Evolutionary conservation across 805 yeast species (phyloP).

Genomic region (Torulaspora maleeae): DNA sequence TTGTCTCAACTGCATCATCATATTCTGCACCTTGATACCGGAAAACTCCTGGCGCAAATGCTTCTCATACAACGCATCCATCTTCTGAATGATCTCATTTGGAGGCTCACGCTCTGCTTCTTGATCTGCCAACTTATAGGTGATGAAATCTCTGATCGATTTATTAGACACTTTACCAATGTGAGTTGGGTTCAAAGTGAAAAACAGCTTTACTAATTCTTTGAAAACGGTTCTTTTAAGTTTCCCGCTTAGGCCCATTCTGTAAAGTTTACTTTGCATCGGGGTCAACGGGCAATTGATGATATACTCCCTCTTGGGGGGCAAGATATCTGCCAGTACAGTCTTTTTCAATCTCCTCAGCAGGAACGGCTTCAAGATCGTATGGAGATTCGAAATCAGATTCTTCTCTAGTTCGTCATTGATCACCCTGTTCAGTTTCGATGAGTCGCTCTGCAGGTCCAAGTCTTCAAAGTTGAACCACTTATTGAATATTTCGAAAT

Average conservation of each 20-base stretch:
- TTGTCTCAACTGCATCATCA: slow-evolving; percentile 78
- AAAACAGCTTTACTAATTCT: slow-evolving; percentile 48
- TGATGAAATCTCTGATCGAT: slow-evolving; percentile 42
- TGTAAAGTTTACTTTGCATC: slow-evolving; percentile 61
- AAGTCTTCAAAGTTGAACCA: slow-evolving; percentile 86
- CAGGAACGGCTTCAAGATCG: slow-evolving; percentile 82
- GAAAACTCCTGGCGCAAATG: slow-evolving; percentile 41
- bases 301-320: slow-evolving; percentile 86
- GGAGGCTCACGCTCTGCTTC: slow-evolving; percentile 4
- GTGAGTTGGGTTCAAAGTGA: slow-evolving; percentile 39
- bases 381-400: slow-evolving; percentile 72
- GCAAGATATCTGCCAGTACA: slow-evolving; percentile 61
- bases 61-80: slow-evolving; percentile 31
- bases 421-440: slow-evolving; percentile 41
- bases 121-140: slow-evolving; percentile 31
- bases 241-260: slow-evolving; percentile 42
- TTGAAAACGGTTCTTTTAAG: slow-evolving; percentile 44
- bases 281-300: slow-evolving; percentile 65
- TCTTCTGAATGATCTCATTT: slow-evolving; percentile 14
- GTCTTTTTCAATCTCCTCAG: slow-evolving; percentile 74
- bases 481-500: slow-evolving; percentile 79
- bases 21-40: slow-evolving; percentile 54
- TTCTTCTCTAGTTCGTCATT: slow-evolving; percentile 54
- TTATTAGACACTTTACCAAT: slow-evolving; percentile 32
- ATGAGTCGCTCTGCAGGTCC: slow-evolving; percentile 29